These are phyloP conservation scores for Rhodotorula sp. DNA, from an alignment of 1,284 basidiomycete species.

Conservation along the genomic window DNA sequence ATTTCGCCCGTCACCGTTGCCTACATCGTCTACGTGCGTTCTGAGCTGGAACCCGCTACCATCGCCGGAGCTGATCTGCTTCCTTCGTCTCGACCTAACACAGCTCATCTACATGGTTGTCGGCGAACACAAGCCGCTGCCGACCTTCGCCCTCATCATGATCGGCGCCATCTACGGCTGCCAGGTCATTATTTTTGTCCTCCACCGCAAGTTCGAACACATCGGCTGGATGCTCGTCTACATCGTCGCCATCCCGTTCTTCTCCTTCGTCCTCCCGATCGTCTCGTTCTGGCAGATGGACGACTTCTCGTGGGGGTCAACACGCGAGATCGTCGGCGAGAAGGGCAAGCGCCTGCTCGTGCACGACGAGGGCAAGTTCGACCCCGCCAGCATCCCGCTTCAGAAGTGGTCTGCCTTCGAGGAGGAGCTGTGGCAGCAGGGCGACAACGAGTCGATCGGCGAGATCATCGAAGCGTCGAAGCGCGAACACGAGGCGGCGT, in stretches of 20 bases:
- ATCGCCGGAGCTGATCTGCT: background rate
- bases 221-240: slow-evolving; percentile 95
- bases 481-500: slow-evolving; percentile 14
- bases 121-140: slow-evolving; percentile 63
- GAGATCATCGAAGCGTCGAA: slow-evolving; percentile 36
- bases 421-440: slow-evolving; percentile 93
- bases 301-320: slow-evolving; percentile 92
- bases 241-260: slow-evolving; percentile 83
- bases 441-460: slow-evolving; percentile 53
- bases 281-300: slow-evolving; percentile 99
- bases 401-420: slow-evolving; percentile 96
- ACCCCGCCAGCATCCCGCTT: slow-evolving; percentile 83
- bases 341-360: slow-evolving; percentile 83
- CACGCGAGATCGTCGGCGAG: slow-evolving; percentile 90
- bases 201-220: slow-evolving; percentile 97
- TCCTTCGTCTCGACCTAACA: slow-evolving; percentile 46
- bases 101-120: slow-evolving; percentile 78
- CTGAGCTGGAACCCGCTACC: fast-evolving
- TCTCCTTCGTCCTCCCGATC: slow-evolving; percentile 87
- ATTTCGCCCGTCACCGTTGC: slow-evolving; percentile 89
- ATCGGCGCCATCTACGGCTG: slow-evolving; percentile 68
- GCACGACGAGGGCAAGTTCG: slow-evolving; percentile 96
- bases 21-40: slow-evolving; percentile 67
- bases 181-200: slow-evolving; percentile 85
- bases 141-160: slow-evolving; percentile 72